Evolutionary conservation across 441 rosid species (phyloP), one percentile per base, ranked within the genome.

Genomic region (Gossypium trilobum): DNA sequence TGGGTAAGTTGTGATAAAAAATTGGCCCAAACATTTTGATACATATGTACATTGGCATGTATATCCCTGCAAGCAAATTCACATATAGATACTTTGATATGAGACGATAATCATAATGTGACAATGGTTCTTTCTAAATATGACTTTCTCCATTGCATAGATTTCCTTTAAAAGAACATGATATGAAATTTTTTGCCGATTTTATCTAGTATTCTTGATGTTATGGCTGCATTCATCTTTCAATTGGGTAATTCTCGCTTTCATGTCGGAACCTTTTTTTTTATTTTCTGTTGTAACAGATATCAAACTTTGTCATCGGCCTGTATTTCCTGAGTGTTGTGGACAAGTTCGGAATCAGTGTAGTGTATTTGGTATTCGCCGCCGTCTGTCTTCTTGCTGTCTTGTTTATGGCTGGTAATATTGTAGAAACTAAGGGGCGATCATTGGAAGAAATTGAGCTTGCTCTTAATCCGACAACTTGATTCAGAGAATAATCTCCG

Each of bases 381-480:
- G 84, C 81, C 11, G 67, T 95, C 70, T 92, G 99, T 68, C 73
- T 95, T 57, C 93, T 92, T 62, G 98, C 95, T 0, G 92, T 89
- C 62, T 57, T 91, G 77, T 92, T 92, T 86, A 84, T 95, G 80
- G 82, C 86, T 6, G 84, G 87, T 58, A 89, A 91, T 31, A 92
- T 95, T 0, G 95, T 95, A 8, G 99, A 95, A 79, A 95, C 99
- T 0, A 95, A 95, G 85, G 99, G 99, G 58, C 81, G 96, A 25
- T 92, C 99, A 19, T 80, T 95, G 71, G 99, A 92, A 83, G 97
- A 95, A 78, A 91, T 92, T 66, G 97, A 92, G 83, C 93, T 78
- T 4, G 97, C 93, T 60, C 93, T 95, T 39, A 88, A 75, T 61
- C 79, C 89, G 0, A 72, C 83, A 19, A 63, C 56, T 63, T 88